Evolutionary conservation across 495 filamentous ascomycete species (phyloP).

Genomic region (Podospora tetraspora): DNA sequence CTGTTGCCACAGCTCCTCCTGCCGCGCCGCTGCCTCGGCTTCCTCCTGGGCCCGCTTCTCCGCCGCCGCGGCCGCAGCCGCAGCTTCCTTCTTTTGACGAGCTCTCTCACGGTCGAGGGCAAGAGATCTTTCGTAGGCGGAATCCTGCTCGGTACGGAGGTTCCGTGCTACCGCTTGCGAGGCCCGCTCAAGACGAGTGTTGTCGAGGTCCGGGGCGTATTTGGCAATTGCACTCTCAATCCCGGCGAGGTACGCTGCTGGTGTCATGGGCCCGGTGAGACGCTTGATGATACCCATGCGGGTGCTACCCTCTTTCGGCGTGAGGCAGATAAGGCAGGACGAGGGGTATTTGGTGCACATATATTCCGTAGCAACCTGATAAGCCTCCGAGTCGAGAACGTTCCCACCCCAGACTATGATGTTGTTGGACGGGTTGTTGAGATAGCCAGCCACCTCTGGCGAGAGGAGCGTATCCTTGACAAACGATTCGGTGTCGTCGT

Average conservation of each 20-base stretch:
- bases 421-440: conserved; percentile 66
- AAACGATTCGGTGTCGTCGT: conserved; percentile 85
- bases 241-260: conserved; percentile 63
- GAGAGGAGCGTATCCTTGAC: conserved; percentile 74
- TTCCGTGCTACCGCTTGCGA: conserved; percentile 73
- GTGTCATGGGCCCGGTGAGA: conserved; percentile 60
- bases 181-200: conserved; percentile 60
- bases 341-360: conserved; percentile 88
- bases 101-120: conserved; percentile 81
- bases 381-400: conserved; percentile 86
- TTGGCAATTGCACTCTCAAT: conserved; percentile 64
- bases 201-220: conserved; percentile 62
- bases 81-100: conserved; percentile 65
- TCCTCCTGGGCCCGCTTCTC: conserved; percentile 51
- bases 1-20: conserved; percentile 53
- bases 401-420: conserved; percentile 88
- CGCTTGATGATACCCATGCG: conserved; percentile 83
- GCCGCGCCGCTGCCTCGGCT: conserved; percentile 56
- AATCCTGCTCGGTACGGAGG: conserved; percentile 78
- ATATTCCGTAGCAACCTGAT: conserved; percentile 79
- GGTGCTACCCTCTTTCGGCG: conserved; percentile 69
- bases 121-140: conserved; percentile 85
- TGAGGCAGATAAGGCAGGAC: conserved; percentile 75
- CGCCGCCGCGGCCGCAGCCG: conserved; percentile 58
- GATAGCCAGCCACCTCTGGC: conserved; percentile 63